These are phyloP conservation scores for Lactarius deliciosus DNA, from an alignment of 768 basidiomycete genomes.

Conservation along the genomic window DNA sequence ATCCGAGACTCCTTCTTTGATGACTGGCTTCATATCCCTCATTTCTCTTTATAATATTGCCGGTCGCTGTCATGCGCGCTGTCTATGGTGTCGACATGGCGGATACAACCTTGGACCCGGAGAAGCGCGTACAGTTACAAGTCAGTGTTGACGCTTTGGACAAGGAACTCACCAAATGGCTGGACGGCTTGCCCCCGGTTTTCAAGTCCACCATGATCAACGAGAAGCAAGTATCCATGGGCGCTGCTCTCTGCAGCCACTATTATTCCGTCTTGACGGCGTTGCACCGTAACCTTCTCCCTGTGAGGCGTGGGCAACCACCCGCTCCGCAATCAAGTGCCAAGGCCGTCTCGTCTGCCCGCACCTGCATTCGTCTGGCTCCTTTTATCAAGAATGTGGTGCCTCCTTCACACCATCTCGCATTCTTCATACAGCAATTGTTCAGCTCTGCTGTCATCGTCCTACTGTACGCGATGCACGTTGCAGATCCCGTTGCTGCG, in stretches of 20 bases:
- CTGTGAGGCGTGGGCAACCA: constrained; percentile 70
- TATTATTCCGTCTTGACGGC: constrained; percentile 88
- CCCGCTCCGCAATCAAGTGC: constrained; percentile 68
- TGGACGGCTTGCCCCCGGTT: constrained; percentile 67
- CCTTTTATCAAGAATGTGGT: constrained; percentile 83
- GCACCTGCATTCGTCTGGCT: constrained; percentile 81
- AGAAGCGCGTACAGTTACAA: constrained; percentile 75
- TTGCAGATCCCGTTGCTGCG: constrained; percentile 62
- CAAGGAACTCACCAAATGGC: constrained; percentile 76
- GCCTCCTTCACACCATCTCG: constrained; percentile 81
- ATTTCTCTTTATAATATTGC: constrained; percentile 81
- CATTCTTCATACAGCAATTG: constrained; percentile 86
- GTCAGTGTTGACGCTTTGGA: constrained; percentile 77
- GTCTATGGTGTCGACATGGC: constrained; percentile 80
- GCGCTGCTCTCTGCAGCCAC: constrained; percentile 81
- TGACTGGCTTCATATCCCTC: constrained; percentile 79
- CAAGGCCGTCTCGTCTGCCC: constrained; percentile 81
- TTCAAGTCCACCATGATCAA: constrained; percentile 76
- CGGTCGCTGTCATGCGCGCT: constrained; percentile 74
- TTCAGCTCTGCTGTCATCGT: constrained; percentile 89
- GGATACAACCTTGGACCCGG: constrained; percentile 65
- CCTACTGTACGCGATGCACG: constrained; percentile 83
- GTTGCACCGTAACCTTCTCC: constrained; percentile 84
- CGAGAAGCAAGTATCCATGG: constrained; percentile 82
- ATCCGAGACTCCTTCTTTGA: constrained; percentile 62